A percentile compares a stretch with the other conserved stretches of the same genome.
phyloP scores from a whole-genome alignment of 371 early-diverging fungal genomes.

The Mortierella sp. region DNA sequence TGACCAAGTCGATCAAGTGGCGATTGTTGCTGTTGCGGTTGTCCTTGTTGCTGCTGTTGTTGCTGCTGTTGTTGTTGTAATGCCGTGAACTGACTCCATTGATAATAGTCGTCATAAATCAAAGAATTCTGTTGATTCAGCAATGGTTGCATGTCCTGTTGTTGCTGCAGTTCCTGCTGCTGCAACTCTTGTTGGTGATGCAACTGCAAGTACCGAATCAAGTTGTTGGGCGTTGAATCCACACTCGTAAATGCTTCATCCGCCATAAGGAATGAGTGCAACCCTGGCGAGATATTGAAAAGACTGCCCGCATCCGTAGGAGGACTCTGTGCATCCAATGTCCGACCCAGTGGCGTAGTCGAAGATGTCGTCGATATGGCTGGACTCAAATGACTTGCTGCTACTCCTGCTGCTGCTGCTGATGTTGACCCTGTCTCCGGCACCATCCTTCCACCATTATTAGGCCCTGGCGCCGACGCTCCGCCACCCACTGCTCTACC shows the following conservation, averaged over 20 bases:
- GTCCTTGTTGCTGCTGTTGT: constrained; percentile 27
- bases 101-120: constrained; percentile 46
- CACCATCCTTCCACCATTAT: neutral
- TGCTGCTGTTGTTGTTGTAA: constrained; percentile 29
- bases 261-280: constrained; percentile 28
- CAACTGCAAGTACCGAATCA: constrained; percentile 52
- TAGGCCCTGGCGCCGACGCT: neutral
- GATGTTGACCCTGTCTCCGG: constrained; percentile 1
- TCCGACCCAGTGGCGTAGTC: constrained; percentile 13
- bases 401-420: neutral
- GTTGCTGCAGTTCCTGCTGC: constrained; percentile 38
- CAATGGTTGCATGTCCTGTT: constrained; percentile 46
- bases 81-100: constrained; percentile 31
- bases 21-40: constrained; percentile 13
- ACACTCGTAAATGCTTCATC: constrained; percentile 35
- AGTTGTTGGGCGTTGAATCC: constrained; percentile 38
- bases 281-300: constrained; percentile 33
- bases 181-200: constrained; percentile 52
- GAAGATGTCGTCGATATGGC: constrained; percentile 26
- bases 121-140: constrained; percentile 51
- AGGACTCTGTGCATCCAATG: constrained; percentile 26
- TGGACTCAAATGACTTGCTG: constrained; percentile 16
- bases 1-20: constrained; percentile 8
- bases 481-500: neutral
- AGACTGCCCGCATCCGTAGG: constrained; percentile 27